Conservation (phyloP, 2,329 filamentous ascomycete species). For the Pyricularia grisea region DNA sequence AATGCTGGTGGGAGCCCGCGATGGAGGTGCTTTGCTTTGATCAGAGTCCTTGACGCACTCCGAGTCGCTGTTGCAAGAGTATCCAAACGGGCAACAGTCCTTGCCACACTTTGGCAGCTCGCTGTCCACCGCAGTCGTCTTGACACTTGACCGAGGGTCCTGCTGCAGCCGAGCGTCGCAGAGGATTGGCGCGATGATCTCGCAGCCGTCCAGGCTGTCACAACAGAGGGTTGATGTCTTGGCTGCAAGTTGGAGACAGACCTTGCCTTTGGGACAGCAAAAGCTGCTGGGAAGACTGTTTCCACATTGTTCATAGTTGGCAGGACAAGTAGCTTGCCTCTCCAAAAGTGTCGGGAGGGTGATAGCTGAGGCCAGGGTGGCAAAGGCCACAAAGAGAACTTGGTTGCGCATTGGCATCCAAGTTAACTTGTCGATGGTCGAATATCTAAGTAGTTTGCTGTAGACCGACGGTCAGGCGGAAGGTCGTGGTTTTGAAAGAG, state of each 20-base stretch:
- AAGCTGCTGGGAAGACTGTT: slow-evolving; percentile 50
- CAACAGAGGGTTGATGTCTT: slow-evolving; percentile 64
- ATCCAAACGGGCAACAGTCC: slow-evolving; percentile 67
- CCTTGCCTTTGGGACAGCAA: slow-evolving; percentile 48
- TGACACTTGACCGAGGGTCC: slow-evolving; percentile 50
- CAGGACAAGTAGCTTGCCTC: slow-evolving; percentile 40
- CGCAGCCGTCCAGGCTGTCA: slow-evolving; percentile 47
- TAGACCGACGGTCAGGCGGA: neutral
- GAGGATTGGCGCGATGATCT: slow-evolving; percentile 51
- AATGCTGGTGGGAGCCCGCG: slow-evolving; percentile 12
- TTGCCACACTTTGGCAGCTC: slow-evolving; percentile 47
- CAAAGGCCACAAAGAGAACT: slow-evolving; percentile 4
- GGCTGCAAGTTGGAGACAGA: slow-evolving; percentile 53
- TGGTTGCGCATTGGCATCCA: neutral
- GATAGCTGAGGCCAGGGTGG: slow-evolving; percentile 23
- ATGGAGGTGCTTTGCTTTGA: slow-evolving; percentile 27
- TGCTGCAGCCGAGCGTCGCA: slow-evolving; percentile 60
- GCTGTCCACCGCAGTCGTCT: slow-evolving; percentile 53
- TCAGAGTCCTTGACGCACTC: slow-evolving; percentile 44
- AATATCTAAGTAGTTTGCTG: neutral
- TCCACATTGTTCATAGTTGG: neutral
- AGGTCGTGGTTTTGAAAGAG: neutral
- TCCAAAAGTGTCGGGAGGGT: slow-evolving; percentile 28
- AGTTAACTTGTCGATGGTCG: neutral
- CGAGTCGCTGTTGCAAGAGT: slow-evolving; percentile 43